phyloP scores from a whole-genome alignment of 306 rosid species.

The Vachellia collinsii region DNA sequence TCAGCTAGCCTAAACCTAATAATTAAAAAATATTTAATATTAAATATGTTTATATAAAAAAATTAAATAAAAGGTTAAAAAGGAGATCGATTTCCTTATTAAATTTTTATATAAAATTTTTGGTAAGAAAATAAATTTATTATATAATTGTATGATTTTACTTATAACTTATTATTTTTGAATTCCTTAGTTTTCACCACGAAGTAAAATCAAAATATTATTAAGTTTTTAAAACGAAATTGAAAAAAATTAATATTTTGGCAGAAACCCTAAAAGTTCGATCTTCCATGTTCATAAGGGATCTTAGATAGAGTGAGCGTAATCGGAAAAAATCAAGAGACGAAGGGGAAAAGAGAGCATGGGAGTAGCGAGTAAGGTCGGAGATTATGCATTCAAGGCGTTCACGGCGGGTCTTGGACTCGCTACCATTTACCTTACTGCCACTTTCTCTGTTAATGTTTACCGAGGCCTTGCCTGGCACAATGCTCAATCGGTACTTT shows the following conservation, averaged over 20 bases:
- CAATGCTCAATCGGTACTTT: conserved; percentile 60
- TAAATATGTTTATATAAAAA: no score
- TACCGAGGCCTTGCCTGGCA: conserved; percentile 72
- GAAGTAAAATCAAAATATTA: no score
- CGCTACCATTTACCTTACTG: conserved; percentile 61
- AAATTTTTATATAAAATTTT: no score
- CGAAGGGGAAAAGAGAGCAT: conserved; percentile 22
- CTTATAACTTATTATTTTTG: no score
- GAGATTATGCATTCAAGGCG: conserved; percentile 66
- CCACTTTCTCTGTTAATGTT: conserved; percentile 62
- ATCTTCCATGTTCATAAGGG: not conserved
- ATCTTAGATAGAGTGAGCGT: not conserved
- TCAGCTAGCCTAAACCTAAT: no score
- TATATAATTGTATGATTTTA: no score
- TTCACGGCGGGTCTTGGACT: conserved; percentile 60
- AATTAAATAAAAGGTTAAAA: no score
- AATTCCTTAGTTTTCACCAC: no score
- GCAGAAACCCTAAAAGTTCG: not conserved
- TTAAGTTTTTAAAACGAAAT: no score
- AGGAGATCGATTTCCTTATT: no score
- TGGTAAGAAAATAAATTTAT: no score
- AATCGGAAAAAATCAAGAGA: not conserved
- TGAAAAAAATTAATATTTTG: not conserved
- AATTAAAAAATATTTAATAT: no score
- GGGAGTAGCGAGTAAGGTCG: conserved; percentile 61